These are phyloP conservation scores for Beauveria varroae DNA, from an alignment of 2,329 filamentous ascomycete genomes.

Conservation along the genomic window DNA sequence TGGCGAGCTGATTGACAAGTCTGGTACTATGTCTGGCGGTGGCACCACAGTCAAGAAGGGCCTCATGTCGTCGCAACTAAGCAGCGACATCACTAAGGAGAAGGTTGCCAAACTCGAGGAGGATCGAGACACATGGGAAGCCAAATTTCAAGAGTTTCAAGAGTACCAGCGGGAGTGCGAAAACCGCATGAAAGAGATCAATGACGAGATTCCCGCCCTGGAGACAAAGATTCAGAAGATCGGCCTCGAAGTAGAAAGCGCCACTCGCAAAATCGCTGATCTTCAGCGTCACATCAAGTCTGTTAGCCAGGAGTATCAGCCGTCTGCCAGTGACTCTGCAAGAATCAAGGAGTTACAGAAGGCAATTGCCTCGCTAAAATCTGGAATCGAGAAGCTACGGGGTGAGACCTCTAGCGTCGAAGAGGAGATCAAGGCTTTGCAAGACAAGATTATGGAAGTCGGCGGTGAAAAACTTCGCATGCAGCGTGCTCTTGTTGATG, in stretches of 20 bases:
- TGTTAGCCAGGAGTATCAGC: conserved; percentile 70
- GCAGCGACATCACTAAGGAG: conserved; percentile 79
- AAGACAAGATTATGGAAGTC: conserved; percentile 97
- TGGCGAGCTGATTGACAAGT: conserved; percentile 94
- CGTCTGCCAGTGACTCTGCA: conserved; percentile 70
- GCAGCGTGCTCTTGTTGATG: conserved; percentile 86
- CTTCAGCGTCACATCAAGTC: conserved; percentile 80
- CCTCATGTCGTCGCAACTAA: conserved; percentile 92
- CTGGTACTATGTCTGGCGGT: conserved; percentile 97
- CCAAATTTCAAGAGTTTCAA: conserved; percentile 76
- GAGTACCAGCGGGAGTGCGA: conserved; percentile 78
- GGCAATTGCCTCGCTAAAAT: conserved; percentile 66
- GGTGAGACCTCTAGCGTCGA: conserved; percentile 85
- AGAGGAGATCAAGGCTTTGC: conserved; percentile 82
- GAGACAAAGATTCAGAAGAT: conserved; percentile 92
- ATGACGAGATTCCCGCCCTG: conserved; percentile 71
- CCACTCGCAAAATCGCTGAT: conserved; percentile 75
- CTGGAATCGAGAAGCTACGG: conserved; percentile 72
- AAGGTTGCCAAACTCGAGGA: conserved; percentile 80
- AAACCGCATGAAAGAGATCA: conserved; percentile 60
- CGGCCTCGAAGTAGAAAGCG: conserved; percentile 78
- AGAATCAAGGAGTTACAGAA: conserved; percentile 67
- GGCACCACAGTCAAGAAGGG: conserved; percentile 85
- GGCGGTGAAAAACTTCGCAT: conserved; percentile 87
- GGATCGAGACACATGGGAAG: conserved; percentile 78